Evolutionary conservation across 208 protist species (phyloP).

Genomic region (Trypanosoma theileri): DNA sequence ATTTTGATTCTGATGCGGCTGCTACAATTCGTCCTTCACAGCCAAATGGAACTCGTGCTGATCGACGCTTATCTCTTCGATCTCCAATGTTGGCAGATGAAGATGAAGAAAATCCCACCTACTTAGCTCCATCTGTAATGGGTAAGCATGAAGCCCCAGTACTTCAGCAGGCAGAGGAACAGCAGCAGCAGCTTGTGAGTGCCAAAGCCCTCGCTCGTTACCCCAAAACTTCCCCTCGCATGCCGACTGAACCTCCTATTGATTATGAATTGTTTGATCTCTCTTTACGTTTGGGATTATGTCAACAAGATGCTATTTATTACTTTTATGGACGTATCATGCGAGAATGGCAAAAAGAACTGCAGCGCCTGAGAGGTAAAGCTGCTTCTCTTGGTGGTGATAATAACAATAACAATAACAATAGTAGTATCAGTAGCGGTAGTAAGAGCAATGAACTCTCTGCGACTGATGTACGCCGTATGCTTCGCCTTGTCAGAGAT

Average conservation of each 20-base stretch:
- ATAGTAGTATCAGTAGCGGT: neutral
- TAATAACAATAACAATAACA: conserved; percentile 6
- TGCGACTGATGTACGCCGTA: conserved; percentile 51
- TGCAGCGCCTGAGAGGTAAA: conserved; percentile 26
- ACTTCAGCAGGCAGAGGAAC: conserved; percentile 22
- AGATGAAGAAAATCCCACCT: conserved; percentile 42
- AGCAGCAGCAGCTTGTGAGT: conserved; percentile 34
- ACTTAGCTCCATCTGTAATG: conserved; percentile 55
- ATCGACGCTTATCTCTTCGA: conserved; percentile 38
- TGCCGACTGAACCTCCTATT: conserved; percentile 61
- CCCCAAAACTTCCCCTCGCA: conserved; percentile 46
- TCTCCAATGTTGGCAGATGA: conserved; percentile 65
- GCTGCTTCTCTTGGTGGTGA: neutral
- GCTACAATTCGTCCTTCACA: conserved; percentile 27
- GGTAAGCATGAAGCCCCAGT: conserved; percentile 45
- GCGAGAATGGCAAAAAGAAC: conserved; percentile 59
- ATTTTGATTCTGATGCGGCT: neutral
- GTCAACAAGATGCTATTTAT: conserved; percentile 44
- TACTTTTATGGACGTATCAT: conserved; percentile 79
- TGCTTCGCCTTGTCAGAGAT: conserved; percentile 68
- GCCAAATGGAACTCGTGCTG: conserved; percentile 8
- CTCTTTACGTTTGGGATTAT: conserved; percentile 62
- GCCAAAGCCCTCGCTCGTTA: conserved; percentile 68
- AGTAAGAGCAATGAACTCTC: conserved; percentile 8
- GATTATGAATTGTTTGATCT: conserved; percentile 85